phyloP scores from a whole-genome alignment of 208 protist species.

The Jaenimonas drosophilae region DNA sequence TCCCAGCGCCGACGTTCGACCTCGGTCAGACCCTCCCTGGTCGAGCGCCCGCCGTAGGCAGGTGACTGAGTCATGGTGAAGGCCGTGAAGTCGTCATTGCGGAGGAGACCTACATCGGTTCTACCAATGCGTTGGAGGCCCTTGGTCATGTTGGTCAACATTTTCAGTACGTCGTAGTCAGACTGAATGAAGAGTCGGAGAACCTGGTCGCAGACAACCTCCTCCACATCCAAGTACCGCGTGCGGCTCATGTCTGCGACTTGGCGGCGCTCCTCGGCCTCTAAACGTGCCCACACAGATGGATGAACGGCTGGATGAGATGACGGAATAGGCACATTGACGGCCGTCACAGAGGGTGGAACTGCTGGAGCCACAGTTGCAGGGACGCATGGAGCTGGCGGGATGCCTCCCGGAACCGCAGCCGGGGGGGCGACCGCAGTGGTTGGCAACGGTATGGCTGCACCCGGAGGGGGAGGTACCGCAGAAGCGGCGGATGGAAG shows the following conservation, averaged over 20 bases:
- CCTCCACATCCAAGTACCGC: constrained; percentile 64
- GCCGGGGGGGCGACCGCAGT: background rate
- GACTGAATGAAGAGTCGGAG: constrained; percentile 65
- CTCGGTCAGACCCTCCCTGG: constrained; percentile 6
- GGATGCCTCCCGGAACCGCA: constrained; percentile 1
- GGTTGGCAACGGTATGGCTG: constrained; percentile 8
- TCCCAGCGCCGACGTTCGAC: constrained; percentile 33
- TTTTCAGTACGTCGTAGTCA: constrained; percentile 55
- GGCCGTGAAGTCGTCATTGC: constrained; percentile 63
- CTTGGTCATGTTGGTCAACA: constrained; percentile 50
- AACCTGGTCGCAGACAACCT: constrained; percentile 55
- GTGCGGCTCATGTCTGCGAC: constrained; percentile 36
- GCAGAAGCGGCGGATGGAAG: constrained; percentile 6
- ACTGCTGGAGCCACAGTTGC: constrained; percentile 1
- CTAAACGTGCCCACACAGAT: constrained; percentile 31
- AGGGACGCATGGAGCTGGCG: constrained; percentile 2
- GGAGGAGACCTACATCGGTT: constrained; percentile 70
- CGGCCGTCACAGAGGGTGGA: constrained; percentile 8
- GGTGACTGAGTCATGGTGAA: constrained; percentile 73
- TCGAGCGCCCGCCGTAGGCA: constrained; percentile 29
- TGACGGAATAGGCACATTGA: constrained; percentile 8
- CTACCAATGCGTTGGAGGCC: constrained; percentile 72
- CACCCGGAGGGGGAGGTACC: constrained; percentile 8
- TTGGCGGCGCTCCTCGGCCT: constrained; percentile 21
- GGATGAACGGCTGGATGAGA: constrained; percentile 12